Percentiles rank a stretch among this genome's conserved stretches.
Evolutionary conservation across 257 asterid species (phyloP).

Genomic region (Linaria vulgaris): DNA sequence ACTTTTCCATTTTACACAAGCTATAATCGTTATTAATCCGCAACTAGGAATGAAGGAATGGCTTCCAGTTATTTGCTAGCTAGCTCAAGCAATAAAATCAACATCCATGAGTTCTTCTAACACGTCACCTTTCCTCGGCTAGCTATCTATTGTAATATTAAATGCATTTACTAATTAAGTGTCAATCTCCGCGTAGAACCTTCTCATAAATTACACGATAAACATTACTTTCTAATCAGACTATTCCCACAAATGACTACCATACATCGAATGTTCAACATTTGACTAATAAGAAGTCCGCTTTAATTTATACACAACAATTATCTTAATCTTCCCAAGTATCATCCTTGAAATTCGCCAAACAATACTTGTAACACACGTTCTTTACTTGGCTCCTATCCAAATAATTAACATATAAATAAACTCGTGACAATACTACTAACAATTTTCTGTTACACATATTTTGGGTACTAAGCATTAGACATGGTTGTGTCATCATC

Average conservation of each 20-base stretch:
- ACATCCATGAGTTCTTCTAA: background rate
- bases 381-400: conserved; percentile 31
- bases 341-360: conserved; percentile 64
- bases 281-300: conserved; percentile 12
- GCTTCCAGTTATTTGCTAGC: conserved; percentile 31
- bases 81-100: conserved; percentile 15
- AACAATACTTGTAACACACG: conserved; percentile 40
- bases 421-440: background rate
- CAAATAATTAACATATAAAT: conserved; percentile 13
- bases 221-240: conserved; percentile 20
- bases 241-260: conserved; percentile 27
- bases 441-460: background rate
- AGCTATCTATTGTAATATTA: conserved; percentile 19
- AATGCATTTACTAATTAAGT: conserved; percentile 15
- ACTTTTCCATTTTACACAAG: conserved; percentile 36
- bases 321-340: conserved; percentile 32
- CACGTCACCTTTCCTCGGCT: conserved; percentile 19
- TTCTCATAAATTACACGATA: conserved; percentile 10
- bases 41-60: conserved; percentile 11
- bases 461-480: background rate
- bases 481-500: conserved; percentile 22
- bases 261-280: conserved; percentile 39
- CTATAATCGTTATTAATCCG: conserved; percentile 26
- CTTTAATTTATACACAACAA: background rate
- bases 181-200: background rate